Conservation (phyloP, 768 basidiomycete species). For the Tylopilus vinaceipallidus region DNA sequence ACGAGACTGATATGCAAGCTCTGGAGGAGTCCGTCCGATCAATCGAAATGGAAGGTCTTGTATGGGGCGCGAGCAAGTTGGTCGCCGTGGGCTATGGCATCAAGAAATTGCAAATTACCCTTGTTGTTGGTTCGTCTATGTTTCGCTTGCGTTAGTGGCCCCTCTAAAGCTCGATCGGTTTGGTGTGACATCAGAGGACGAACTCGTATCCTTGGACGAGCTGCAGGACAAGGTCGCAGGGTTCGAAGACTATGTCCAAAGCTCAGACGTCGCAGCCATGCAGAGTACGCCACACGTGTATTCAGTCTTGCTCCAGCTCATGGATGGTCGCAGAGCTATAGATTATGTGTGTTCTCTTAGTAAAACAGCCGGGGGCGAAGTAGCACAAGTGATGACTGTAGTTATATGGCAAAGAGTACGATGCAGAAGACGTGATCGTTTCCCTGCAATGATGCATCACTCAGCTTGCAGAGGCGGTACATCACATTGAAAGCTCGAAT, state of each 20-base stretch:
- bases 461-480: too few species aligned
- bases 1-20: constrained; percentile 94
- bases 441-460: too few species aligned
- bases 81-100: constrained; percentile 93
- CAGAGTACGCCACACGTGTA: constrained; percentile 55
- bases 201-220: constrained; percentile 88
- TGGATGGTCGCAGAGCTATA: constrained; percentile 23
- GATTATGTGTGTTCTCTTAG: neutral
- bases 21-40: constrained; percentile 84
- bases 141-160: too few species aligned
- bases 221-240: constrained; percentile 88
- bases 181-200: constrained; percentile 72
- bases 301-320: neutral
- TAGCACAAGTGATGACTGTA: constrained; percentile 9
- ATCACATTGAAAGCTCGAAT: neutral
- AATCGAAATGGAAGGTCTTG: constrained; percentile 84
- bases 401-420: neutral
- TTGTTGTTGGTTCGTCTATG: constrained; percentile 50
- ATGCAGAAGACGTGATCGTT: constrained; percentile 6
- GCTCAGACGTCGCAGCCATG: constrained; percentile 90
- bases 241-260: constrained; percentile 88
- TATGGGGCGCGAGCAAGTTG: constrained; percentile 94
- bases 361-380: constrained; percentile 1
- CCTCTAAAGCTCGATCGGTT: neutral
- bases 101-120: constrained; percentile 80